Evolutionary conservation across 495 filamentous ascomycete species (phyloP).

Genomic region (Lasiosphaeria miniovina): DNA sequence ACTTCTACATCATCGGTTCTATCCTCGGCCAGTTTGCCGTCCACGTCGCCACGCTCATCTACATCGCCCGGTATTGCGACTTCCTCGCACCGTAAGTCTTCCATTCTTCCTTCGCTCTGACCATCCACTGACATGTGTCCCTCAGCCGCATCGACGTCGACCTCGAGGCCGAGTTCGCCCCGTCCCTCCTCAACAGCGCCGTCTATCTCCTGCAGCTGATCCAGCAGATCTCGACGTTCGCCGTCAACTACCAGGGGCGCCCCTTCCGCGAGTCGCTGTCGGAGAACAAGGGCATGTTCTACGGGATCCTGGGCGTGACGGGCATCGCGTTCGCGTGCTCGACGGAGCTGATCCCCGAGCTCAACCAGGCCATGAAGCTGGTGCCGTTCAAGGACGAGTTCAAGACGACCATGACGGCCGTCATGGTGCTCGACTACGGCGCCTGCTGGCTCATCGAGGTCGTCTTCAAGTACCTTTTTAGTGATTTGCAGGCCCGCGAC

Average conservation of each 20-base stretch:
- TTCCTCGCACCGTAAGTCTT: constrained; percentile 70
- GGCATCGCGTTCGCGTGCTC: constrained; percentile 92
- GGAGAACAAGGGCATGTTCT: constrained; percentile 98
- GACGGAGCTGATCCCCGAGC: constrained; percentile 91
- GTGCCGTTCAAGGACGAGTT: constrained; percentile 92
- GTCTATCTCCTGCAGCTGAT: constrained; percentile 98
- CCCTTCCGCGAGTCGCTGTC: constrained; percentile 94
- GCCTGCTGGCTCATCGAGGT: constrained; percentile 90
- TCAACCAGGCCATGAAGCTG: constrained; percentile 89
- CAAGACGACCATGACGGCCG: constrained; percentile 75
- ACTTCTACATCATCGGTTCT: constrained; percentile 96
- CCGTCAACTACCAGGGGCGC: constrained; percentile 98
- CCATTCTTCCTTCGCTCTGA: neutral
- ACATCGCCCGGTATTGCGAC: constrained; percentile 87
- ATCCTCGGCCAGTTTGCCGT: constrained; percentile 97
- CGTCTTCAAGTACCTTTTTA: constrained; percentile 79
- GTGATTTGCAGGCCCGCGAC: constrained; percentile 90
- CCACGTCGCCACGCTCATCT: constrained; percentile 91
- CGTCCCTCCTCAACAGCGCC: constrained; percentile 91
- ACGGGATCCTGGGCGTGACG: constrained; percentile 83
- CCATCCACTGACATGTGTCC: constrained; percentile 27
- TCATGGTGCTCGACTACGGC: constrained; percentile 87
- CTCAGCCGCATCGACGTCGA: constrained; percentile 69
- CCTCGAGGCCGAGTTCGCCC: constrained; percentile 91
- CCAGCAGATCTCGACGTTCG: constrained; percentile 98